Percentiles rank a stretch among this genome's conserved stretches.
These are phyloP conservation scores for Ochromonas danica DNA, from an alignment of 108 stramenopile genomes.

Conservation along the genomic window DNA sequence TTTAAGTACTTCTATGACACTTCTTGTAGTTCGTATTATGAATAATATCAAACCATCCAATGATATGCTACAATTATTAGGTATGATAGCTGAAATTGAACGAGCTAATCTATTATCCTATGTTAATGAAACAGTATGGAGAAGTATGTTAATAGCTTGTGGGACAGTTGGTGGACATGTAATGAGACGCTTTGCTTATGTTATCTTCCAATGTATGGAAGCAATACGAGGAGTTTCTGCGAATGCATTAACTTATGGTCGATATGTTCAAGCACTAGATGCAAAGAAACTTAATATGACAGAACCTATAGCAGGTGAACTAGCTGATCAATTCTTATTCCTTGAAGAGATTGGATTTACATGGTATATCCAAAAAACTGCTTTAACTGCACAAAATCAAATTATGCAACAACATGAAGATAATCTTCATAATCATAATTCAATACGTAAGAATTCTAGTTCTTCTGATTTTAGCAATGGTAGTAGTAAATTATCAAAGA, in stretches of 20 bases:
- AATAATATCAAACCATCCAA: background rate
- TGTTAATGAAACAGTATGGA: slow-evolving; percentile 1
- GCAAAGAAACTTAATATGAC: background rate
- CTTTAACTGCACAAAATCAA: no score
- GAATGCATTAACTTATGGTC: slow-evolving; percentile 28
- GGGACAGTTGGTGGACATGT: background rate
- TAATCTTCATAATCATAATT: no score
- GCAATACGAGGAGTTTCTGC: background rate
- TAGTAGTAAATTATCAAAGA: background rate
- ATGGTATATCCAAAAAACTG: slow-evolving; percentile 19
- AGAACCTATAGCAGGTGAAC: background rate
- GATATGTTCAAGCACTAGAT: background rate
- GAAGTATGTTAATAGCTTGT: slow-evolving; percentile 13
- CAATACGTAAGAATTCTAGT: no score
- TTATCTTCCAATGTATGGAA: slow-evolving; percentile 4
- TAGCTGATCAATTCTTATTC: background rate
- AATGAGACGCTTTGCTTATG: background rate
- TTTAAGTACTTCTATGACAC: background rate
- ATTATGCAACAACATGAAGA: no score
- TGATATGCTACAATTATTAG: slow-evolving; percentile 23
- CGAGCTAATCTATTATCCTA: background rate
- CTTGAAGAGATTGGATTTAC: slow-evolving; percentile 20
- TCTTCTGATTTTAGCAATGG: background rate
- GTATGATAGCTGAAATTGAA: slow-evolving; percentile 19
- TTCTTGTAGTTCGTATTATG: background rate